These are phyloP conservation scores for Volvariella surrecta DNA, from an alignment of 1,284 basidiomycete species.

Conservation along the genomic window DNA sequence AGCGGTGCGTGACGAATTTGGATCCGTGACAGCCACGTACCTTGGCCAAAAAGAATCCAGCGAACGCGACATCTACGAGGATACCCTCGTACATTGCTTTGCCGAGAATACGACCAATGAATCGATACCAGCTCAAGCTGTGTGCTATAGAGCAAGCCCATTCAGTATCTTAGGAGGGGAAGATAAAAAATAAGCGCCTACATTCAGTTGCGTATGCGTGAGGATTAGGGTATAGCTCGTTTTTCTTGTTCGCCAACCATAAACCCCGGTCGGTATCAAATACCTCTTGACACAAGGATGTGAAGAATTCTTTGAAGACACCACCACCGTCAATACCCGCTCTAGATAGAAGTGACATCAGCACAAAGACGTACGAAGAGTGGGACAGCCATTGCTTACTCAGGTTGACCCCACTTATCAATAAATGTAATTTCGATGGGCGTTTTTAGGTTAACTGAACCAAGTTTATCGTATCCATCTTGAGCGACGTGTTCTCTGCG, in stretches of 20 bases:
- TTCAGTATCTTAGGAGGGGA: constrained; percentile 1
- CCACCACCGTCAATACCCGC: constrained; percentile 95
- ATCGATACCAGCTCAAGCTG: constrained; percentile 89
- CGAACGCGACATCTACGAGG: constrained; percentile 92
- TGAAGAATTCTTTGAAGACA: constrained; percentile 97
- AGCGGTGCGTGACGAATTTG: neutral
- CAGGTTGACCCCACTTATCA: constrained; percentile 81
- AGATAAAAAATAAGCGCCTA: constrained; percentile 26
- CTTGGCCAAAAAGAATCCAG: constrained; percentile 91
- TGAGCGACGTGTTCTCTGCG: constrained; percentile 72
- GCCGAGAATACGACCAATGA: constrained; percentile 89
- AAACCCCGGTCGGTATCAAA: constrained; percentile 93
- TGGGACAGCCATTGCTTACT: constrained; percentile 52
- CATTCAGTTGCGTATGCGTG: constrained; percentile 82
- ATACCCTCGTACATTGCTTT: constrained; percentile 98
- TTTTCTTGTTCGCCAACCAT: constrained; percentile 85
- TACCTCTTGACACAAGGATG: constrained; percentile 84
- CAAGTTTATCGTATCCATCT: constrained; percentile 82
- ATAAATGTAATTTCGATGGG: constrained; percentile 85
- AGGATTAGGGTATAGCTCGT: constrained; percentile 94
- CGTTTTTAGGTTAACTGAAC: constrained; percentile 71
- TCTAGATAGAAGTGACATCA: constrained; percentile 25
- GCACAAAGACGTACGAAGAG: constrained; percentile 5
- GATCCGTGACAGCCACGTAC: constrained; percentile 25
- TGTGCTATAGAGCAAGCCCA: constrained; percentile 47